Evolutionary conservation across 2,329 filamentous ascomycete genomes (phyloP).

Genomic region (Samsoniella hepiali): DNA sequence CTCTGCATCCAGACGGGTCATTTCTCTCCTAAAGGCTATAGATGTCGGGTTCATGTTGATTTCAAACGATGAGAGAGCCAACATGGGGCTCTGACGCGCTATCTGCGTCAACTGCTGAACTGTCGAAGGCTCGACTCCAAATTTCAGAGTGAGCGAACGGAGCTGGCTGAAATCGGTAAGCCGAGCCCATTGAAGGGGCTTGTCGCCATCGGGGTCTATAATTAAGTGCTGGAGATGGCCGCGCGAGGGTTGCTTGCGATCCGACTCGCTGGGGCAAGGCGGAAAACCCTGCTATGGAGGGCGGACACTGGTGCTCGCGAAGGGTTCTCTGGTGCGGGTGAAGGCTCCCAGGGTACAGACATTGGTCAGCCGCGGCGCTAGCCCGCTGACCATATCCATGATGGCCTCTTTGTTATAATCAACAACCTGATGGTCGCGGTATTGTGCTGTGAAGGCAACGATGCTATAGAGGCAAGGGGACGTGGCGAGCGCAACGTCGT

Average conservation of each 20-base stretch:
- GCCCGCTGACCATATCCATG: conserved; percentile 9
- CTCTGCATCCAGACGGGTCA: neutral
- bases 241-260: neutral
- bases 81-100: neutral
- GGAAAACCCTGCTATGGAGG: neutral
- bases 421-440: neutral
- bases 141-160: neutral
- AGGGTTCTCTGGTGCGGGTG: neutral
- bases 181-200: neutral
- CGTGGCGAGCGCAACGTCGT: conserved; percentile 9
- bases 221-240: neutral
- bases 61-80: neutral
- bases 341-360: neutral
- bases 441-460: neutral
- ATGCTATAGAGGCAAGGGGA: conserved; percentile 16
- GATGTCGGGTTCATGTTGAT: neutral
- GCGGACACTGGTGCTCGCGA: neutral
- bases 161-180: neutral
- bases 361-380: conserved; percentile 9
- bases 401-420: conserved; percentile 9
- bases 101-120: neutral
- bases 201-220: neutral
- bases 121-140: neutral
- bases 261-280: neutral
- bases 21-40: too few species aligned